Conservation (phyloP, 2,329 filamentous ascomycete species). For the Trichoderma sp. region DNA sequence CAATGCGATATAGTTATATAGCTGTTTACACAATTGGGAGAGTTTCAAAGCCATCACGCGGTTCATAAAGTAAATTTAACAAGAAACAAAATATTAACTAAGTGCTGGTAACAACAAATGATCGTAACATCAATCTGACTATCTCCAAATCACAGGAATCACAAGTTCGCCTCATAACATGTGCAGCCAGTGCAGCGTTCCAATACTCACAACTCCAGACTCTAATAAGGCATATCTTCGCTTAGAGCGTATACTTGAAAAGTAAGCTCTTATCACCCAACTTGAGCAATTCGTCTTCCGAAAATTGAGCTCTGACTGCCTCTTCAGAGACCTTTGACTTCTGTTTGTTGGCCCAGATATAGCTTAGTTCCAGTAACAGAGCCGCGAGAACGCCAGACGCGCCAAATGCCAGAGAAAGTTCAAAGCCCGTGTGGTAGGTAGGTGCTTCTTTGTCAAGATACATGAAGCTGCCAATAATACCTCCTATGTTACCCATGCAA, state of each 20-base stretch:
- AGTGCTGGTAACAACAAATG: not conserved
- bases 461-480: constrained; percentile 43
- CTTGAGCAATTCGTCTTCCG: constrained; percentile 32
- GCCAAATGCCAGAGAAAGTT: constrained; percentile 37
- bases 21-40: not conserved
- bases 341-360: constrained; percentile 31
- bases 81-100: not conserved
- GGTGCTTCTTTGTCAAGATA: constrained; percentile 39
- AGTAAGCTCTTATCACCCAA: constrained; percentile 39
- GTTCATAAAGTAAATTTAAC: not conserved
- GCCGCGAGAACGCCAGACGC: constrained; percentile 33
- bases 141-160: not conserved
- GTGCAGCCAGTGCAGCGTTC: not conserved
- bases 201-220: not conserved
- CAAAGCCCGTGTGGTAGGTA: constrained; percentile 39
- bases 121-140: not conserved
- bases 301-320: constrained; percentile 29
- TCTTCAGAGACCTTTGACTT: constrained; percentile 32
- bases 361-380: constrained; percentile 34
- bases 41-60: not conserved
- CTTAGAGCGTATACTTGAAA: constrained; percentile 31
- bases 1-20: not conserved
- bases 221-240: not conserved
- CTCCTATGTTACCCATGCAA: constrained; percentile 43
- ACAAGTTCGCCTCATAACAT: not conserved